phyloP scores from a whole-genome alignment of 2,329 filamentous ascomycete genomes.

The Tolypocladium sp. region DNA sequence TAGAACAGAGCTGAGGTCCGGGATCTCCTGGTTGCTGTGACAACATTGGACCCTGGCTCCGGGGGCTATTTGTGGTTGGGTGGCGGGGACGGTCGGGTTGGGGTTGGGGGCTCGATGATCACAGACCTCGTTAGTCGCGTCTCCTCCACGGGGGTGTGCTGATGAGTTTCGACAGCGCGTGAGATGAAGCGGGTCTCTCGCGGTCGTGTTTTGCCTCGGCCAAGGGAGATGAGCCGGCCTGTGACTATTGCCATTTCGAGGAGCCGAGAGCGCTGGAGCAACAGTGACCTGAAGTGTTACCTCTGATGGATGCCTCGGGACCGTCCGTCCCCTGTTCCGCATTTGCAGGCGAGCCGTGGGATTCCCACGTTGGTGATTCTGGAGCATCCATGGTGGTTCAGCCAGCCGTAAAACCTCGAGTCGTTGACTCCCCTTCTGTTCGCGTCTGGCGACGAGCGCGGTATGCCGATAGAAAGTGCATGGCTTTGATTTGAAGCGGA shows the following conservation, averaged over 20 bases:
- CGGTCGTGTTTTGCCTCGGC: background rate
- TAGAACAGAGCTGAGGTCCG: background rate
- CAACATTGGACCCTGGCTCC: slow-evolving; percentile 10
- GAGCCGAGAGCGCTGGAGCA: background rate
- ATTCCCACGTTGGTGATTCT: background rate
- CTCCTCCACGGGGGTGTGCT: background rate
- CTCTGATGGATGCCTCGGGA: background rate
- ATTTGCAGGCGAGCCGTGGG: background rate
- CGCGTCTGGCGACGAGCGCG: background rate
- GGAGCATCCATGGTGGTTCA: background rate
- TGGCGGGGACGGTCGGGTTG: slow-evolving; percentile 4
- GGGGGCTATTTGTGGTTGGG: slow-evolving; percentile 8
- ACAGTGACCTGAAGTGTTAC: background rate
- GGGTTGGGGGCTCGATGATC: background rate
- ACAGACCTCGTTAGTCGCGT: background rate
- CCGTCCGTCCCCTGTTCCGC: background rate
- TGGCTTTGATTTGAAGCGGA: background rate
- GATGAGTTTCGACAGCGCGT: background rate
- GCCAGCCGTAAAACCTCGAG: background rate
- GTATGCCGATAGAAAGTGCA: too few species aligned
- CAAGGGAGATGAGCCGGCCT: background rate
- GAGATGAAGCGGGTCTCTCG: background rate
- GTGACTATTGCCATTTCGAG: background rate
- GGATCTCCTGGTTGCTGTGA: slow-evolving; percentile 12
- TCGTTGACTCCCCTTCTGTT: background rate